Percentiles rank a stretch among this genome's conserved stretches.
Conservation (phyloP, 345 rosid species). For the Lagerstroemia speciosa region DNA sequence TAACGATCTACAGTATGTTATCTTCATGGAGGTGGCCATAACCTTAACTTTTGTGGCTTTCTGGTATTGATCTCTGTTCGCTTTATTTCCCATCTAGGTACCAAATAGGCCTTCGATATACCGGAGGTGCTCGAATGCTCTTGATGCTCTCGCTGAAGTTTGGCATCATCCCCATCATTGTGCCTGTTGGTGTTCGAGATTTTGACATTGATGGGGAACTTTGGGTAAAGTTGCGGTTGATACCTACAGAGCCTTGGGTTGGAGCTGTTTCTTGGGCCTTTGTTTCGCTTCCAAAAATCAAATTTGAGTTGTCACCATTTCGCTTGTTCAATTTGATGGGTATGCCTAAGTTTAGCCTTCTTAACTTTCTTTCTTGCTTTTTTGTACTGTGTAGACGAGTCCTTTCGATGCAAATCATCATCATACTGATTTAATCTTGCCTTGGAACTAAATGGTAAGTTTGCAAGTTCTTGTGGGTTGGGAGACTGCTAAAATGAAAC, state of each 20-base stretch:
- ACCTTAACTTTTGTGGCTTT: background rate
- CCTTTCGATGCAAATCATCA: background rate
- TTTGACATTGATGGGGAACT: constrained; percentile 98
- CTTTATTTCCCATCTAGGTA: constrained; percentile 46
- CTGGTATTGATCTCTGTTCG: background rate
- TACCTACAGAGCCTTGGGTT: constrained; percentile 86
- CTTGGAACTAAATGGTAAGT: background rate
- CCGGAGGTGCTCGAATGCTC: constrained; percentile 95
- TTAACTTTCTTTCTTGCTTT: constrained; percentile 11
- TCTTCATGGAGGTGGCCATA: background rate
- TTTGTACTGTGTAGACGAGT: constrained; percentile 16
- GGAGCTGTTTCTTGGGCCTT: constrained; percentile 97
- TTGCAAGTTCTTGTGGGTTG: too few species aligned
- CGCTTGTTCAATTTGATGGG: constrained; percentile 94
- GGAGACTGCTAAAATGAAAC: too few species aligned
- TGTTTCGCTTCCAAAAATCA: constrained; percentile 93
- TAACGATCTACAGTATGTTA: constrained; percentile 91
- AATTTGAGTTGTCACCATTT: constrained; percentile 87
- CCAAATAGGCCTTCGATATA: constrained; percentile 91
- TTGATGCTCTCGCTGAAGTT: constrained; percentile 81
- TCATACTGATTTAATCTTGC: background rate
- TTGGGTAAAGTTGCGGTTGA: constrained; percentile 94
- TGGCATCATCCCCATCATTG: constrained; percentile 67
- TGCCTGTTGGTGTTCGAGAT: constrained; percentile 91
- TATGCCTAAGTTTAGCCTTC: constrained; percentile 21